Percentiles rank a stretch among this genome's conserved stretches.
Conservation (phyloP, 805 yeast genomes). For the Debaryomyces tyrocola region DNA sequence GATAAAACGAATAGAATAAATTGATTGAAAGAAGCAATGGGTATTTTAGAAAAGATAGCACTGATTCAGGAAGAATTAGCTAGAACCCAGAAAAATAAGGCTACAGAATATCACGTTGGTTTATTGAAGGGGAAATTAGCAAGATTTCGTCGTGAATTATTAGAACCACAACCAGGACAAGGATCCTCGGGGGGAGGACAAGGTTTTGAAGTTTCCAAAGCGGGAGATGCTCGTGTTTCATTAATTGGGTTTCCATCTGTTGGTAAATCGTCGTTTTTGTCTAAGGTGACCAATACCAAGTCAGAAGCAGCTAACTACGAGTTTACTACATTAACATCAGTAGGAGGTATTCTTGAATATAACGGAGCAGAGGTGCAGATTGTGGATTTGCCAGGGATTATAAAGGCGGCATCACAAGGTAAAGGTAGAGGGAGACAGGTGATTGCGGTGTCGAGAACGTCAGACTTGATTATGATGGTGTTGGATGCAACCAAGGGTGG, state of each 20-base stretch:
- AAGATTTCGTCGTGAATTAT: constrained; percentile 81
- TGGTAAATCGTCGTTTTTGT: constrained; percentile 88
- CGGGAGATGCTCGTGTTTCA: constrained; percentile 95
- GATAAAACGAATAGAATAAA: background rate
- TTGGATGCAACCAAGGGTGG: constrained; percentile 93
- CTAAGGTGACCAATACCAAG: constrained; percentile 88
- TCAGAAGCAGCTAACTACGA: constrained; percentile 95
- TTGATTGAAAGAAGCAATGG: constrained; percentile 16
- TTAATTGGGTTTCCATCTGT: constrained; percentile 97
- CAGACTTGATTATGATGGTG: constrained; percentile 90
- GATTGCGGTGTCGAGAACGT: constrained; percentile 92
- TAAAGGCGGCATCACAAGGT: constrained; percentile 95
- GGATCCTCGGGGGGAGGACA: constrained; percentile 74
- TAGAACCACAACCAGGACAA: constrained; percentile 84
- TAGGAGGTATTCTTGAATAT: constrained; percentile 92
- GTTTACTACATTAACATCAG: constrained; percentile 94
- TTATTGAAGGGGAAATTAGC: constrained; percentile 93
- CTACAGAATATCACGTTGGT: constrained; percentile 96
- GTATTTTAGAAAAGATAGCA: constrained; percentile 65
- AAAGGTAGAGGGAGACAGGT: constrained; percentile 98
- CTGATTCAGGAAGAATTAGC: constrained; percentile 92
- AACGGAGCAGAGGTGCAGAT: constrained; percentile 97
- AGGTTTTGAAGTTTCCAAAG: constrained; percentile 91
- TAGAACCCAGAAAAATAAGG: constrained; percentile 94
- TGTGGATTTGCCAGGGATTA: constrained; percentile 97